A percentile compares a stretch with the other conserved stretches of the same genome.
Conservation (phyloP, 1,284 basidiomycete genomes). For the Ceratorhiza oryzae-sativae region DNA sequence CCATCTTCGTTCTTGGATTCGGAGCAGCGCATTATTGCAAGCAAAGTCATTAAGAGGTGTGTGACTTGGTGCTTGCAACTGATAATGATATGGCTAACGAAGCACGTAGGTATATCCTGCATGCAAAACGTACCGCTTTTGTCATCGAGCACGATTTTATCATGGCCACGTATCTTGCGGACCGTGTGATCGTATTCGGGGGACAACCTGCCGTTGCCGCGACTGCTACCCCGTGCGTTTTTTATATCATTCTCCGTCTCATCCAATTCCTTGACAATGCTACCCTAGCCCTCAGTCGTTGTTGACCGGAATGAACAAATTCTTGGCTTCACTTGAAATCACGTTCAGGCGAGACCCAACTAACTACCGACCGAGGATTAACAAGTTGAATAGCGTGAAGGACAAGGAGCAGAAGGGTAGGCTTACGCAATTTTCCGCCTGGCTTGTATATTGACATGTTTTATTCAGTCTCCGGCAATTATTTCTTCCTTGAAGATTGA, state of each 20-base stretch:
- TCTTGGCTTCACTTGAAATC: slow-evolving; percentile 90
- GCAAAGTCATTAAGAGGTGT: slow-evolving; percentile 92
- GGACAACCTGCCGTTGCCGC: slow-evolving; percentile 83
- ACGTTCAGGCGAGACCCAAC: slow-evolving; percentile 97
- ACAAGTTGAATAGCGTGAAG: slow-evolving; percentile 92
- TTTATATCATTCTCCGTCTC: slow-evolving; percentile 41
- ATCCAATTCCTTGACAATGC: slow-evolving; percentile 34
- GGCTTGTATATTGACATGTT: not conserved
- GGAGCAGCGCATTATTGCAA: slow-evolving; percentile 96
- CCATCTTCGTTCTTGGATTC: slow-evolving; percentile 82
- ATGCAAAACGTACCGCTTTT: slow-evolving; percentile 95
- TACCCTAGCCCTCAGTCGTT: slow-evolving; percentile 75
- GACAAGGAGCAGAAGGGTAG: slow-evolving; percentile 92
- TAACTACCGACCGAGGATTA: slow-evolving; percentile 91
- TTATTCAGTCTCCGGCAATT: slow-evolving; percentile 72
- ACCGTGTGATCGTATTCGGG: slow-evolving; percentile 95
- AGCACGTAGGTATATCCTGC: slow-evolving; percentile 77
- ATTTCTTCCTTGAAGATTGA: slow-evolving; percentile 89
- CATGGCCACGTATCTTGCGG: slow-evolving; percentile 96
- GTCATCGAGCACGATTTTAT: slow-evolving; percentile 99
- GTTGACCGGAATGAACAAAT: slow-evolving; percentile 89
- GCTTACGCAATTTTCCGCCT: slow-evolving; percentile 46
- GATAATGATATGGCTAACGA: slow-evolving; percentile 35
- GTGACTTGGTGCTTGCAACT: slow-evolving; percentile 46
- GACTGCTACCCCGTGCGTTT: slow-evolving; percentile 80